phyloP scores from a whole-genome alignment of 2,329 filamentous ascomycete species.

The Trichoderma polysporum region DNA sequence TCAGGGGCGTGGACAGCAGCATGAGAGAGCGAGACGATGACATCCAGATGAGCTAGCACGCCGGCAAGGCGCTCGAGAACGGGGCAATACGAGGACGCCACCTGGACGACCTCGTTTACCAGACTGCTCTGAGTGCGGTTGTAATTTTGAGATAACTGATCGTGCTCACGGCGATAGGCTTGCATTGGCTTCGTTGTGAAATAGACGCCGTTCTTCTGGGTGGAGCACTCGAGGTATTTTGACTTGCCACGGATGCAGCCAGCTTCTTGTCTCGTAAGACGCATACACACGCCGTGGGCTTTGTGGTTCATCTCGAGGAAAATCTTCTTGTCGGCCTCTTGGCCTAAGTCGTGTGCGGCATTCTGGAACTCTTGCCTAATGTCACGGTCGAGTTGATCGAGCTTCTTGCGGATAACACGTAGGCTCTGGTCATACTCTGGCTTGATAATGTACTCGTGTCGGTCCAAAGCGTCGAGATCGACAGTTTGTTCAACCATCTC shows the following conservation, averaged over 20 bases:
- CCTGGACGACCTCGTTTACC: conserved; percentile 87
- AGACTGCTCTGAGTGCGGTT: conserved; percentile 90
- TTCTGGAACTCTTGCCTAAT: conserved; percentile 80
- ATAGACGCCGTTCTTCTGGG: conserved; percentile 98
- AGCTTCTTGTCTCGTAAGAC: conserved; percentile 86
- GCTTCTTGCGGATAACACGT: conserved; percentile 82
- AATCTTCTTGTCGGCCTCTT: conserved; percentile 97
- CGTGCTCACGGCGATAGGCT: conserved; percentile 81
- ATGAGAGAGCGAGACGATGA: conserved; percentile 91
- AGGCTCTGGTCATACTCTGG: conserved; percentile 93
- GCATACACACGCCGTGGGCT: conserved; percentile 95
- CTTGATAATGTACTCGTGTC: conserved; percentile 98
- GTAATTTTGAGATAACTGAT: conserved; percentile 92
- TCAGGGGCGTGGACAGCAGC: conserved; percentile 89
- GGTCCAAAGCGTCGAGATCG: conserved; percentile 90
- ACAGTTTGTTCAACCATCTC: conserved; percentile 99
- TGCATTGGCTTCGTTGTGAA: conserved; percentile 87
- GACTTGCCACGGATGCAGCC: conserved; percentile 90
- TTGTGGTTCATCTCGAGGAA: conserved; percentile 90
- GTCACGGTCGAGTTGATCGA: conserved; percentile 78
- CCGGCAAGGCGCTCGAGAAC: conserved; percentile 86
- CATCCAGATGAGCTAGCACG: conserved; percentile 89
- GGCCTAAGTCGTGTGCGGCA: conserved; percentile 77
- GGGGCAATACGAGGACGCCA: conserved; percentile 91
- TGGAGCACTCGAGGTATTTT: conserved; percentile 90